Base-by-base conservation (phyloP, 129 eudicot genomes). In the Helianthus tuberosus region DNA sequence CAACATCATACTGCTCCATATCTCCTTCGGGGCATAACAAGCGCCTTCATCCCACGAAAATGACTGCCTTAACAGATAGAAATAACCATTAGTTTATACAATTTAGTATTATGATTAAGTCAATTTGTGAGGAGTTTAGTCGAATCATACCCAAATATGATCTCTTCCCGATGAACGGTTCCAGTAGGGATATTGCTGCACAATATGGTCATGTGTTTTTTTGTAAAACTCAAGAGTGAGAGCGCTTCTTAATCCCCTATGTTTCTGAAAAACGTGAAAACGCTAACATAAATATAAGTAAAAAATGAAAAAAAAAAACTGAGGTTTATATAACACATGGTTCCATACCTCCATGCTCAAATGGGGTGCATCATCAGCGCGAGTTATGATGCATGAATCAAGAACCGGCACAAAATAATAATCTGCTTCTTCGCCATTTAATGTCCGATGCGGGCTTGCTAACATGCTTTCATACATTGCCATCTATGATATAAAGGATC, bases 21-120 rank as follows among this genome's bases (percentile, higher is more conserved):
- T 94, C 85, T 94, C 97, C 85, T 90, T 94, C 1, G 98, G 98
- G 43, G 98, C 98, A 86, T 88, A 94, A 85, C 98, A 94, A 66
- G 98, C 98, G 75, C 98, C 96, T 81, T 94, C 98, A 75, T 94
- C 98, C 98, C 98, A 94, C 25, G 97, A 88, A 84, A 94, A 94
- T 48, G 85, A 94, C 98, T 94, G 93, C 84, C 79, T 82, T 77
- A 55, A 73, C 81, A 78, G 25, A 46, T 62, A 53, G n/a, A 12
- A 23, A 44, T 27, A 65, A 43, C 39, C 5, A 29, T 41, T 41
- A 41, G 8, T 41, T 41, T 41, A 41, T 41, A 41, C 8, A 41
- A 6, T 39, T 5, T 6, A 39, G 0, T 39, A 39, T 5, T 39
- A 27, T 27, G 32, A 27, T 27, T 27, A 27, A 27, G 32, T 15